Evolutionary conservation across 805 yeast genomes (phyloP), one percentile per base, ranked within the genome.

Genomic region (Nakazawaea ishiwadae): DNA sequence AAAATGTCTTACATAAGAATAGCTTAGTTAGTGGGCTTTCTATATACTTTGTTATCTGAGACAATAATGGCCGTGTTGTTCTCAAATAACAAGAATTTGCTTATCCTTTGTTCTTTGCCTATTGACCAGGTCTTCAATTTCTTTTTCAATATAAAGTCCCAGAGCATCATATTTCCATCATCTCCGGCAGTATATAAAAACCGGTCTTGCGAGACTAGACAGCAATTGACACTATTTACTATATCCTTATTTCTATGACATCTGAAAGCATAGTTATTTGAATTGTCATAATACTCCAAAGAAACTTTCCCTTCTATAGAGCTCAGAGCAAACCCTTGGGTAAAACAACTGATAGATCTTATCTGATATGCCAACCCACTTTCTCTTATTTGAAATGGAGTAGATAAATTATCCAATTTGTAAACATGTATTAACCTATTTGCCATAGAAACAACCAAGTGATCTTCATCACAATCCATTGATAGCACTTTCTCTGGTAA

Each of bases 221-320:
- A 40, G 17, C 35, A 40, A 20, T 40, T 40, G 31, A 40, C 44
- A 35, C 44, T 40, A 18, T 35, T 35, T 14, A 39, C 36, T 12
- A 36, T 33, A 24, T 41, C 44, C 12, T 12, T 23, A 3, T 18
- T 31, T 24, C 95, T 62, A 58, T 88, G 96, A 46, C 95, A 82
- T 52, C 87, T 79, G 67, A 88, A 88, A 0, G 96, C 91, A 57
- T 81, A 89, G 42, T 77, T 73, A 43, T 62, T 61, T 2, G 69
- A 66, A 3, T 69, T 58, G 41, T 79, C 76, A 40, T 81, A 75
- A 51, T 69, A 80, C 47, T 86, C 91, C 20, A 87, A 74, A 0
- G 89, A 79, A 1, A 84, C 88, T 21, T 95, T 65, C 0, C 96
- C 96, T 51, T 86, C 95, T n/a, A 87, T 68, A 1, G 91, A 80